Base-by-base conservation (phyloP, 1,284 basidiomycete species). In the Austroboletus sp. region DNA sequence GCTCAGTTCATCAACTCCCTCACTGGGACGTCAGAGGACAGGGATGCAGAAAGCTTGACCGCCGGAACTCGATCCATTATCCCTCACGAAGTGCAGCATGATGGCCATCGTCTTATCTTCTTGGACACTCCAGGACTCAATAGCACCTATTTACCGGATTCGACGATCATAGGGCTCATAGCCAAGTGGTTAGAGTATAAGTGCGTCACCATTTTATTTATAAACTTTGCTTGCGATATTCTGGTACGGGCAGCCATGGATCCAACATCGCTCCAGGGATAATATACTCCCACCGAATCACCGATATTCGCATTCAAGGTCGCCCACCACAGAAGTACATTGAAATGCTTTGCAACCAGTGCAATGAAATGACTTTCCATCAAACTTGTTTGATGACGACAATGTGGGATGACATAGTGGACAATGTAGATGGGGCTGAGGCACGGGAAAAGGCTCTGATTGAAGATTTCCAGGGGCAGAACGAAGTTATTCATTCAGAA, bases 281-380 rank as follows among this genome's bases (percentile, higher is more conserved):
- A 42, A 64, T 77, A 16, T 78, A 76, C 55, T 57, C 73, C 48
- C 74, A 76, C 46, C 66, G 70, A 10, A 78, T 78, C 45, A 67
- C 70, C 12, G 73, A 76, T 51, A 63, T 63, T 52, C 66, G 72
- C 7, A 61, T 77, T 52, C 65, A 69, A 13, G 73, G 73, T n/a
- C 67, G 23, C 70, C 34, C 68, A 66, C 11, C 53, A 53, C 11
- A 68, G 66, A 25, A 76, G 70, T 53, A 32, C 8, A 32, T 32
- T n/a, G 31, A 44, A 11, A 40, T 23, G 27, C 21, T 50, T 31
- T 42, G 31, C 15, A 31, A 21, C 16, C 37, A 31, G 8, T 53
- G 51, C 13, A 33, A 31, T 19, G 2, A 26, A 4, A 12, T 27
- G 6, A 10, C n/a, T 11, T 29, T 50, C 10, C 38, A 38, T 35